Conservation (phyloP, 2,329 filamentous ascomycete genomes). For the Fusarium burgessii region DNA sequence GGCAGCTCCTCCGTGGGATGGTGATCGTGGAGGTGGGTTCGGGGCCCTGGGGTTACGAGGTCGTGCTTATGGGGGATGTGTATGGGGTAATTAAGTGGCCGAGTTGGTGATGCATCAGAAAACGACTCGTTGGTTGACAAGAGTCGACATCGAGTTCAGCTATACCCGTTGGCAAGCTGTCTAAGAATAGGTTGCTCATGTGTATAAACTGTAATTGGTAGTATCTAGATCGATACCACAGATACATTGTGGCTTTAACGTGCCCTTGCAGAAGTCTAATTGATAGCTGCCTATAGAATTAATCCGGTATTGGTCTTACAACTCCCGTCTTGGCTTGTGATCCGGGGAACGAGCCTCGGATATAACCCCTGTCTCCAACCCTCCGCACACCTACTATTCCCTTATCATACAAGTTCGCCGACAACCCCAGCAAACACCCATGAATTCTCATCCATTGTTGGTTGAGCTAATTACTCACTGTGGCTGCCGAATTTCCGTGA, state of each 20-base stretch:
- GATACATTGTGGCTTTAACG: slow-evolving; percentile 8
- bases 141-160: not conserved
- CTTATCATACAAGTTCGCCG: slow-evolving; percentile 29
- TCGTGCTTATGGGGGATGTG: not conserved
- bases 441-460: not conserved
- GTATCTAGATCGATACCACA: slow-evolving; percentile 2
- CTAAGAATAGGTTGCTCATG: not conserved
- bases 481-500: slow-evolving; percentile 25
- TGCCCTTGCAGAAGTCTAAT: slow-evolving; percentile 22
- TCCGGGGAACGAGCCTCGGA: slow-evolving; percentile 34
- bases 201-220: not conserved
- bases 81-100: not conserved
- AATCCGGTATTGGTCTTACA: not conserved
- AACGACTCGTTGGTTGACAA: not conserved
- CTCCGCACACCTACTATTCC: slow-evolving; percentile 27
- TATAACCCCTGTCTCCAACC: slow-evolving; percentile 26
- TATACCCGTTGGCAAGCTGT: not conserved
- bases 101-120: slow-evolving; percentile 4
- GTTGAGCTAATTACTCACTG: slow-evolving; percentile 9
- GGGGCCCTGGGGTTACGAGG: slow-evolving; percentile 8
- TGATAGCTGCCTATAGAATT: not conserved
- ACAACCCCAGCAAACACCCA: not conserved
- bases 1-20: slow-evolving; percentile 29
- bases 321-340: slow-evolving; percentile 35
- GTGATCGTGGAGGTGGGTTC: slow-evolving; percentile 31